phyloP scores from a whole-genome alignment of 768 basidiomycete genomes.

The Leucocoprinus leucothites region DNA sequence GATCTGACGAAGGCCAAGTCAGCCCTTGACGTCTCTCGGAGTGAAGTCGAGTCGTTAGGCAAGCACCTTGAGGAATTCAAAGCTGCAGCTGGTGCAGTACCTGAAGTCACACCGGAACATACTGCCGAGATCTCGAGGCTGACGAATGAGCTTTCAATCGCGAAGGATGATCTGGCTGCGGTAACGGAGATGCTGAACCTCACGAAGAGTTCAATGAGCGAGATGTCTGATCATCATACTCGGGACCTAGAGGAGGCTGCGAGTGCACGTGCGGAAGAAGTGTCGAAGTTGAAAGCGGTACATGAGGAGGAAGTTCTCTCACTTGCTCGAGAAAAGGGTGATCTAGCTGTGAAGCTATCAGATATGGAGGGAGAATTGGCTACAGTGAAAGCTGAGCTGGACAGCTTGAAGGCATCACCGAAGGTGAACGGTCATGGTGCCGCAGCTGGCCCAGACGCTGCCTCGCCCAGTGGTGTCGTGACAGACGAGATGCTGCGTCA shows the following conservation, averaged over 20 bases:
- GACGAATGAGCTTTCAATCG: conserved; percentile 51
- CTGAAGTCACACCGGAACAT: conserved; percentile 42
- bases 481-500: conserved; percentile 76
- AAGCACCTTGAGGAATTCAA: conserved; percentile 65
- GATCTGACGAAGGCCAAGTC: conserved; percentile 77
- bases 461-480: conserved; percentile 39
- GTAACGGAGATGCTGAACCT: conserved; percentile 63
- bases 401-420: conserved; percentile 47
- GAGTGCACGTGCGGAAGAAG: conserved; percentile 65
- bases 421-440: conserved; percentile 53
- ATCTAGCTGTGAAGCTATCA: conserved; percentile 58
- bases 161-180: conserved; percentile 69
- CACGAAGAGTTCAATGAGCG: conserved; percentile 67
- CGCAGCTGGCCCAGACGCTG: conserved; percentile 17
- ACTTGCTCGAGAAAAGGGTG: conserved; percentile 59
- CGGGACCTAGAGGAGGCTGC: conserved; percentile 78
- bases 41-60: conserved; percentile 55
- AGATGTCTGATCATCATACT: conserved; percentile 66
- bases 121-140: conserved; percentile 54
- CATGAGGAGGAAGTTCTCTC: conserved; percentile 61
- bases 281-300: conserved; percentile 52
- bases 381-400: conserved; percentile 55
- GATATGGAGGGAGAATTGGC: conserved; percentile 79
- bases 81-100: conserved; percentile 36
- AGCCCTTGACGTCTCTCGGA: conserved; percentile 44